phyloP scores from a whole-genome alignment of 106 monocot genomes.

The Alisma plantagoaquatica region DNA sequence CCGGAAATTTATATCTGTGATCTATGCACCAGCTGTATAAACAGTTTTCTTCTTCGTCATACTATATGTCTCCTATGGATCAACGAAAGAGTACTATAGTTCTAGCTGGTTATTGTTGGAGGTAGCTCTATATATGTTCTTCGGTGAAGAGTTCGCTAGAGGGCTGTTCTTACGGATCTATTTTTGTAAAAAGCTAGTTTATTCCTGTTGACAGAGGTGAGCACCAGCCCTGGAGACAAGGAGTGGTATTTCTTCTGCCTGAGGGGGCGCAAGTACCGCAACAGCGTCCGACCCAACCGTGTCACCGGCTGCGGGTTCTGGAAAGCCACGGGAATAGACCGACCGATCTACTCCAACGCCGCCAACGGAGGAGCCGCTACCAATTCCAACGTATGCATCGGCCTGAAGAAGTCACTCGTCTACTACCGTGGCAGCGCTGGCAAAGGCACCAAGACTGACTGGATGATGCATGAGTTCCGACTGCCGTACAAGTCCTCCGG shows the following conservation, averaged over 20 bases:
- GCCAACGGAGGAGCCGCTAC: no score
- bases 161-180: no score
- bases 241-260: constrained; percentile 92
- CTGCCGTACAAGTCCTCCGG: background rate
- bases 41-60: no score
- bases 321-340: constrained; percentile 15
- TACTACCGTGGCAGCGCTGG: constrained; percentile 12
- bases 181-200: no score
- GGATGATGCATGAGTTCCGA: constrained; percentile 19
- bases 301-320: constrained; percentile 13
- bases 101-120: no score
- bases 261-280: constrained; percentile 21
- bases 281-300: constrained; percentile 14
- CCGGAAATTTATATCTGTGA: background rate
- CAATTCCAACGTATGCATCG: constrained; percentile 48
- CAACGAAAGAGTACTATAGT: no score
- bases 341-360: background rate
- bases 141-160: no score
- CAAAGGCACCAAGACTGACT: constrained; percentile 8
- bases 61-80: no score
- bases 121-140: no score
- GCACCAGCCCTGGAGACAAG: constrained; percentile 23
- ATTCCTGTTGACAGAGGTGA: background rate
- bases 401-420: constrained; percentile 28
- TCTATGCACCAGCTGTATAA: no score